These are phyloP conservation scores for Cyamopsis tetragonoloba DNA, from an alignment of 306 rosid genomes.

Conservation along the genomic window DNA sequence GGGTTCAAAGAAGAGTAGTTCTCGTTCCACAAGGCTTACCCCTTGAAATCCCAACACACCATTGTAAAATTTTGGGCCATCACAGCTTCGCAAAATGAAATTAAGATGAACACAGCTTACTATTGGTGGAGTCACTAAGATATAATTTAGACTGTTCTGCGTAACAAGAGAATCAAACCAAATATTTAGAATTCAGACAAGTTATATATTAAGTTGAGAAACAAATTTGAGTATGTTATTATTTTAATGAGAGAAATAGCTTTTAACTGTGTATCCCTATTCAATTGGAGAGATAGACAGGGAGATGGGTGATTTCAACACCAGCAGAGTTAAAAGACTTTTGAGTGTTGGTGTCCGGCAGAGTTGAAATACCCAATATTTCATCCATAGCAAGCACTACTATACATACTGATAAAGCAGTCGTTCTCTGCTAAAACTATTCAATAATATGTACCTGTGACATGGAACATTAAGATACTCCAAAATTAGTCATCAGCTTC, in stretches of 20 bases:
- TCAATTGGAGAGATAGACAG: no score
- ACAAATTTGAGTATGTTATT: no score
- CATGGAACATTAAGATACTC: background rate
- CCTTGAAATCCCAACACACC: background rate
- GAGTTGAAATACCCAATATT: background rate
- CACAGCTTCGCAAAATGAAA: background rate
- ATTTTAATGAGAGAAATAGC: no score
- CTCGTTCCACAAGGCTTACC: background rate
- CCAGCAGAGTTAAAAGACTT: no score
- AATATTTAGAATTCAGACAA: background rate
- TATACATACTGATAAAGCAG: background rate
- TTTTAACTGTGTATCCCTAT: no score
- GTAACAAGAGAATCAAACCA: background rate
- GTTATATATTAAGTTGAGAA: no score
- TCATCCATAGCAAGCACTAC: background rate
- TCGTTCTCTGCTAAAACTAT: background rate
- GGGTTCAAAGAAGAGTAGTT: no score
- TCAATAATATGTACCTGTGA: background rate
- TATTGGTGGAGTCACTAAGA: background rate
- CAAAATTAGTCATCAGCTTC: background rate
- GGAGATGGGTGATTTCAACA: no score
- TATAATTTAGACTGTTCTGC: background rate
- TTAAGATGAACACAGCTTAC: background rate
- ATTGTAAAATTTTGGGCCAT: background rate
- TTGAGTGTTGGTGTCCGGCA: no score